Evolutionary conservation across 768 basidiomycete species (phyloP), one percentile per base, ranked within the genome.

Genomic region (Udeniomyces megalosporus): DNA sequence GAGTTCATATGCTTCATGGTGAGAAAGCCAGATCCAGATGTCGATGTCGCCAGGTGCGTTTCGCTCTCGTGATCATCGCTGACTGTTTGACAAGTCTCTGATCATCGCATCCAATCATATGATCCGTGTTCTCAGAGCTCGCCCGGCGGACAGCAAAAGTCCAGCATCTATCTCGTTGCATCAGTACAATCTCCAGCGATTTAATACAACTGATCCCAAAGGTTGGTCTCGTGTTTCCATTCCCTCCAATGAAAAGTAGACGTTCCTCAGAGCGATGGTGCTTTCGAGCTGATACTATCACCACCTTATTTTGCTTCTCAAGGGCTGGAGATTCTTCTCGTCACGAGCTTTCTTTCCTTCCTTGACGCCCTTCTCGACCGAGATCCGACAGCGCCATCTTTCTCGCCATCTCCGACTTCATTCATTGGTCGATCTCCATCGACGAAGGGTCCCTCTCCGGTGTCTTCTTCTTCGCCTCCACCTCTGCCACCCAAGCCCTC

Each of bases 181-280:
- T 20, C 29, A 46, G 24, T 63, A 63, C 55, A 63, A 63, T n/a
- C 45, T 63, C 1, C 45, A 50, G 6, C 46, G 62, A 20, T 63
- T 63, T 22, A 28, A 56, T 4, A 38, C 45, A n/a, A 44, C 29
- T 17, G 62, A 63, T 42, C 62, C 35, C 12, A 63, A 63, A n/a
- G 62, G 55, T 45, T 3, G 26, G 32, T 45, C 22, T 14, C 38
- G 10, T 17, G n/a, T n/a, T n/a, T n/a, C n/a, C n/a, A n/a, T n/a
- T n/a, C n/a, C n/a, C n/a, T n/a, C n/a, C n/a, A n/a, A n/a, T n/a
- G n/a, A n/a, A n/a, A n/a, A n/a, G n/a, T n/a, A n/a, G n/a, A n/a
- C n/a, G n/a, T n/a, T n/a, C n/a, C n/a, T n/a, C n/a, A n/a, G n/a
- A n/a, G n/a, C n/a, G n/a, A n/a, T n/a, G n/a, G n/a, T n/a, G n/a